Evolutionary conservation across 768 basidiomycete species (phyloP).

Genomic region (Macrolepiota fuliginosa): DNA sequence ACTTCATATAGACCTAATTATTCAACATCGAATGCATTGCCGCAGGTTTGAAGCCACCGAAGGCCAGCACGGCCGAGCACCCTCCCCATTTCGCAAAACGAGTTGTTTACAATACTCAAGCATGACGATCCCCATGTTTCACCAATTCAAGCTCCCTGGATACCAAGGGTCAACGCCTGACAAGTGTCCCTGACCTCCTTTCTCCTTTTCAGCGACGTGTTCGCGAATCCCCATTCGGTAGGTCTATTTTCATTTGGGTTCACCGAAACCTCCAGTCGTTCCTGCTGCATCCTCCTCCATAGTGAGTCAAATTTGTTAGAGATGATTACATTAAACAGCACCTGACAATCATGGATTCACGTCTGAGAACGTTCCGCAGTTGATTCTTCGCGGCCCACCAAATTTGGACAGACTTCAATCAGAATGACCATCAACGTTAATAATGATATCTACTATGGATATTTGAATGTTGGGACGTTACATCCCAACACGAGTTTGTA

Average conservation of each 20-base stretch:
- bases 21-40: not conserved
- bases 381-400: not conserved
- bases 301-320: not conserved
- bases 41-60: not conserved
- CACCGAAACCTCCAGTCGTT: not conserved
- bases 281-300: not conserved
- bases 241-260: constrained; percentile 1
- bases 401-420: not conserved
- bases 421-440: not conserved
- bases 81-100: not conserved
- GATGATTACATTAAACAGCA: not conserved
- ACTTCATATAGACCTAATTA: not conserved
- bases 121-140: constrained; percentile 2
- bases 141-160: constrained; percentile 1
- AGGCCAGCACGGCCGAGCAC: not conserved
- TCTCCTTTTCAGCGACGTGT: not conserved
- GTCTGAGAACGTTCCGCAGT: not conserved
- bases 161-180: constrained; percentile 5
- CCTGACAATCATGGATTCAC: not conserved
- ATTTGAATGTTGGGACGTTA: not conserved
- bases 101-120: not conserved
- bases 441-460: not conserved
- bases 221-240: not conserved
- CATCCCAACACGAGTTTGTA: constrained; percentile 2
- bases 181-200: not conserved